Evolutionary conservation across 768 basidiomycete species (phyloP), one percentile per base, ranked within the genome.

Genomic region (Rhodotorula babjevae): DNA sequence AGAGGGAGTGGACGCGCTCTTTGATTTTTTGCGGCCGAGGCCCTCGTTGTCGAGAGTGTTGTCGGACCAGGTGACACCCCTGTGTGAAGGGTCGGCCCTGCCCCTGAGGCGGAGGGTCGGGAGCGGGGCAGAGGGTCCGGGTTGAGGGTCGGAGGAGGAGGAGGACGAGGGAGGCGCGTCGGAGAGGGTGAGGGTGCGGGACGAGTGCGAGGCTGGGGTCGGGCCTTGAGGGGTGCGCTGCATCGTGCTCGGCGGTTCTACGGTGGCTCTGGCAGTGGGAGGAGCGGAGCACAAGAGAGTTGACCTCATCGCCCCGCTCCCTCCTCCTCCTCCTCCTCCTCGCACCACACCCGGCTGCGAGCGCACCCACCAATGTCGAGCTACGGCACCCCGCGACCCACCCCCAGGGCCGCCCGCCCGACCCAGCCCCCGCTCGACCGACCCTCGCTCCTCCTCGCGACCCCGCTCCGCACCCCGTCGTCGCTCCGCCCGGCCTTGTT

Each of bases 81-180:
- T 52, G 10, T 5, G 6, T 2, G 59, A 60, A 60, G 59, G 33
- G 57, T 9, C 59, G 84, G 80, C 84, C n/a, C 63, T 93, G 90
- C 91, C 93, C 79, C 98, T 82, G 86, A 99, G 90, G 56, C 96
- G 98, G 75, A 97, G 90, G 8, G 27, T 47, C 42, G n/a, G 42
- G 3, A 27, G 40, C 9, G 25, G 57, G 29, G 2, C 15, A 10
- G 33, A 15, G 31, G 56, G 21, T 6, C 21, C 53, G n/a, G 53
- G 10, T 15, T 23, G 53, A 18, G 58, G 58, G 27, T n/a, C 29
- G 8, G 60, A 12, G 2, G 60, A n/a, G 27, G 60, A 46, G 12
- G 36, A 23, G 19, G 58, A n/a, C 23, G 58, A 15, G 5, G 36
- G n/a, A 11, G 55, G 55, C 2, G 36, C 27, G 27, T n/a, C 40